Conservation (phyloP, 1,284 basidiomycete genomes). For the Pyrrhoderma noxium region DNA sequence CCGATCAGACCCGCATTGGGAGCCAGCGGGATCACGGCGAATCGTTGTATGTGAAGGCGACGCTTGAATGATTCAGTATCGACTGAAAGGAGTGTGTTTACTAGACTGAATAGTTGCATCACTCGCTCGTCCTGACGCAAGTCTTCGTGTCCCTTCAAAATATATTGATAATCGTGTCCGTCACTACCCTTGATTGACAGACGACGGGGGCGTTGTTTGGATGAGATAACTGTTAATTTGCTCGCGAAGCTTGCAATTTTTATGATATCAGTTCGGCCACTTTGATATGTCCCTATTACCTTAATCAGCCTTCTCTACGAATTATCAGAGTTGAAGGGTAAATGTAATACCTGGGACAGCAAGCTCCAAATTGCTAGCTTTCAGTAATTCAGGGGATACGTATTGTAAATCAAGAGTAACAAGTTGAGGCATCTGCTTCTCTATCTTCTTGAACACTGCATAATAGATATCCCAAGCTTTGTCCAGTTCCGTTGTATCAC, state of each 20-base stretch:
- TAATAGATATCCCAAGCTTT: constrained; percentile 99
- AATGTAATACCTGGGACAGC: constrained; percentile 76
- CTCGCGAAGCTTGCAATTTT: constrained; percentile 81
- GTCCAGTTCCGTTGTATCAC: constrained; percentile 87
- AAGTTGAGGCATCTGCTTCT: constrained; percentile 87
- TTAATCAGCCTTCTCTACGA: too few species aligned
- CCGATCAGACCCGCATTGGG: constrained; percentile 94
- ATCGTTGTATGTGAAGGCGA: constrained; percentile 90
- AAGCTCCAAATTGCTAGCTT: constrained; percentile 84
- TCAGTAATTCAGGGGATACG: constrained; percentile 89
- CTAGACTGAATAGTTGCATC: constrained; percentile 97
- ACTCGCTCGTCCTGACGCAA: constrained; percentile 98
- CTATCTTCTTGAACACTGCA: constrained; percentile 91
- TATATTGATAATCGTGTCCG: constrained; percentile 89
- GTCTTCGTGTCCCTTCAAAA: constrained; percentile 98
- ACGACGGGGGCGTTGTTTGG: constrained; percentile 96
- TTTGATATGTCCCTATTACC: constrained; percentile 83
- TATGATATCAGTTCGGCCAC: constrained; percentile 73
- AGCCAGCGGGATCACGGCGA: constrained; percentile 90
- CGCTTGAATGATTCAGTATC: constrained; percentile 96
- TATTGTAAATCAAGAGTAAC: constrained; percentile 96
- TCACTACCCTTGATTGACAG: constrained; percentile 88
- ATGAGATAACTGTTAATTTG: constrained; percentile 88
- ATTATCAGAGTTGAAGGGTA: not conserved
- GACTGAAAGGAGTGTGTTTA: constrained; percentile 90